Evolutionary conservation across 306 rosid genomes (phyloP).

Genomic region (Vicia faba): DNA sequence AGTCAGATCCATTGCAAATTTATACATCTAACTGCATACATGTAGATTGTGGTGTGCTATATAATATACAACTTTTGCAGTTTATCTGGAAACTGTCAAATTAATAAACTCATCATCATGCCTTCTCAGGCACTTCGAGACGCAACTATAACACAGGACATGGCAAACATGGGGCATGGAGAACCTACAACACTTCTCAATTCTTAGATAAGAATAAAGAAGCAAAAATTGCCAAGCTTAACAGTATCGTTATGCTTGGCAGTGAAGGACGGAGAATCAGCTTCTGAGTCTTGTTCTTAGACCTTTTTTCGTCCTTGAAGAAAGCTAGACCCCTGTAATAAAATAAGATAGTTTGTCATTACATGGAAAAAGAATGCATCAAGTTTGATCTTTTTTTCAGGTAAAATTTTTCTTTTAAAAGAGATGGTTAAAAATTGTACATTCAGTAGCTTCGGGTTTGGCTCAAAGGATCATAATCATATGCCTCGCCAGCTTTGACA

Average conservation of each 20-base stretch:
- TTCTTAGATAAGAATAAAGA: conserved; percentile 27
- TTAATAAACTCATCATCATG: conserved; percentile 44
- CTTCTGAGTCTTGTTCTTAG: conserved; percentile 44
- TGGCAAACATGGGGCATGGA: conserved; percentile 35
- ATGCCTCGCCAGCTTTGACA: conserved; percentile 90
- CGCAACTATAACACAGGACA: conserved; percentile 38
- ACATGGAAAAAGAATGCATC: conserved; percentile 47
- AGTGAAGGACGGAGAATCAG: conserved; percentile 47
- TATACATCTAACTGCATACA: conserved; percentile 45
- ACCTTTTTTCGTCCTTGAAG: conserved; percentile 41
- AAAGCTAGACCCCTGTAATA: conserved; percentile 62
- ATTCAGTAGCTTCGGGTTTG: conserved; percentile 88
- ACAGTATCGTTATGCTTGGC: conserved; percentile 36
- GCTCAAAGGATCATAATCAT: conserved; percentile 88
- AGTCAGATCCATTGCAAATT: conserved; percentile 22
- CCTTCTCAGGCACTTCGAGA: conserved; percentile 41
- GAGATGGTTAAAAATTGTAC: conserved; percentile 60
- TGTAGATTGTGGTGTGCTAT: conserved; percentile 51
- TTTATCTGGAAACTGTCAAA: conserved; percentile 37
- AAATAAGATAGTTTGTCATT: conserved; percentile 57
- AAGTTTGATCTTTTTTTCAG: conserved; percentile 46
- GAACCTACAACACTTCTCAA: conserved; percentile 33
- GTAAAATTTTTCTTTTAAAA: conserved; percentile 43
- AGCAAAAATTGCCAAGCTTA: conserved; percentile 30
- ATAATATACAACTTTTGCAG: conserved; percentile 40